Conservation (phyloP, 208 protist genomes). For the Crithidia brevicula region DNA sequence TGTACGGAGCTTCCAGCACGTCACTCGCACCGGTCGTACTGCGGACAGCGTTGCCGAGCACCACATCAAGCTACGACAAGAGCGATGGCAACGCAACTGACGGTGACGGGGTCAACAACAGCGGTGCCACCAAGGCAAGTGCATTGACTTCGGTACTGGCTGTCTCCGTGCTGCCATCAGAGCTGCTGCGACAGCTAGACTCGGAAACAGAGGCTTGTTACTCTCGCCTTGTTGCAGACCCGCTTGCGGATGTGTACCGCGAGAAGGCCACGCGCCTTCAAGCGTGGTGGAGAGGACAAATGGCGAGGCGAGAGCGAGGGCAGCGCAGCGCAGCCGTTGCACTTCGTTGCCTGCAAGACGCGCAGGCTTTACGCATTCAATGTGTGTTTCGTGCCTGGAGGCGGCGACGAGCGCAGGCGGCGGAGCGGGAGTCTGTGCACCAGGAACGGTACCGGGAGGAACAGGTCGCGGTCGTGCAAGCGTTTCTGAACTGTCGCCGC, state of each 20-base stretch:
- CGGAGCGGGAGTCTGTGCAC: constrained; percentile 29
- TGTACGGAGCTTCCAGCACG: constrained; percentile 9
- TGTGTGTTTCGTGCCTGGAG: constrained; percentile 36
- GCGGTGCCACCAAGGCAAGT: not conserved
- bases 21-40: not conserved
- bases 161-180: constrained; percentile 21
- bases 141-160: not conserved
- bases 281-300: constrained; percentile 28
- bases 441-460: constrained; percentile 28
- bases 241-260: constrained; percentile 19
- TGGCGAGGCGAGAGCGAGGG: constrained; percentile 1
- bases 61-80: not conserved
- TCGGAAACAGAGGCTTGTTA: constrained; percentile 33
- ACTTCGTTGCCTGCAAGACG: constrained; percentile 14
- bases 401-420: constrained; percentile 25
- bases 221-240: constrained; percentile 22
- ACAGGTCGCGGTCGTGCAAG: constrained; percentile 37
- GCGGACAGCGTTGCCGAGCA: not conserved
- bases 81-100: not conserved
- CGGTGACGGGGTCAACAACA: not conserved
- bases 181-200: constrained; percentile 32
- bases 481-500: constrained; percentile 36
- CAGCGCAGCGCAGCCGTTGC: constrained; percentile 16
- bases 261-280: constrained; percentile 19
- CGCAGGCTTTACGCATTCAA: constrained; percentile 44